Conservation (phyloP, 768 basidiomycete genomes). For the Boletus vermiculosoides region DNA sequence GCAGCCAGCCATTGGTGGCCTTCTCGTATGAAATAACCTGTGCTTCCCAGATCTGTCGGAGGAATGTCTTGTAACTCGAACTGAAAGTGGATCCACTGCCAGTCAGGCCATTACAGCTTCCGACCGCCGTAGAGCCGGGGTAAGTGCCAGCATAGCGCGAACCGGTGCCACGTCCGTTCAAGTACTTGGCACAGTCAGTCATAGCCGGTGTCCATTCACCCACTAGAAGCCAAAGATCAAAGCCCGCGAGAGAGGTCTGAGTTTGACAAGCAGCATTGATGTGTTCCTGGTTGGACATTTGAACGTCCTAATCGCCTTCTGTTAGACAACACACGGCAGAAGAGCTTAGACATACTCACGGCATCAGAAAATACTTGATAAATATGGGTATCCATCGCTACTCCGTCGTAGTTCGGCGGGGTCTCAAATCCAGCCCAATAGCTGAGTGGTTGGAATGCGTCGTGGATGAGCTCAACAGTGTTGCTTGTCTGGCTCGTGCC, state of each 20-base stretch:
- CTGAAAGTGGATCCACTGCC: conserved; percentile 77
- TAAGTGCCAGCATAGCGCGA: conserved; percentile 63
- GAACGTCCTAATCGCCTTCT: conserved; percentile 38
- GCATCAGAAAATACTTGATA: conserved; percentile 70
- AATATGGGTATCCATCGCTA: conserved; percentile 77
- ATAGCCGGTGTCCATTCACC: conserved; percentile 85
- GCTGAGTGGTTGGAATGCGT: conserved; percentile 74
- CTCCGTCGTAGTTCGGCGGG: conserved; percentile 54
- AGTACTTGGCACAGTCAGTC: conserved; percentile 59
- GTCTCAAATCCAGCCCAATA: conserved; percentile 68
- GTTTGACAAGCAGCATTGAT: conserved; percentile 57
- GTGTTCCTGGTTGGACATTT: conserved; percentile 50
- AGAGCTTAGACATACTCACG: conserved; percentile 37
- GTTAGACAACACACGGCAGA: not conserved
- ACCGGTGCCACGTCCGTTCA: conserved; percentile 79
- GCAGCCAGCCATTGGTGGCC: conserved; percentile 65
- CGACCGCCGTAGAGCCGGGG: conserved; percentile 63
- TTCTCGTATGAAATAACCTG: conserved; percentile 73
- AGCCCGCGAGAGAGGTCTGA: conserved; percentile 44
- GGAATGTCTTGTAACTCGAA: conserved; percentile 73
- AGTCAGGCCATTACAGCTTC: conserved; percentile 71
- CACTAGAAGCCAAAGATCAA: conserved; percentile 77
- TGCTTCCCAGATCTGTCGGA: conserved; percentile 82
- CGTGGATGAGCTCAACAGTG: conserved; percentile 66
- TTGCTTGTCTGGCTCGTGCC: conserved; percentile 49